Evolutionary conservation across 2,329 filamentous ascomycete genomes (phyloP).

Genomic region (Calonectria pseudoturangicola): DNA sequence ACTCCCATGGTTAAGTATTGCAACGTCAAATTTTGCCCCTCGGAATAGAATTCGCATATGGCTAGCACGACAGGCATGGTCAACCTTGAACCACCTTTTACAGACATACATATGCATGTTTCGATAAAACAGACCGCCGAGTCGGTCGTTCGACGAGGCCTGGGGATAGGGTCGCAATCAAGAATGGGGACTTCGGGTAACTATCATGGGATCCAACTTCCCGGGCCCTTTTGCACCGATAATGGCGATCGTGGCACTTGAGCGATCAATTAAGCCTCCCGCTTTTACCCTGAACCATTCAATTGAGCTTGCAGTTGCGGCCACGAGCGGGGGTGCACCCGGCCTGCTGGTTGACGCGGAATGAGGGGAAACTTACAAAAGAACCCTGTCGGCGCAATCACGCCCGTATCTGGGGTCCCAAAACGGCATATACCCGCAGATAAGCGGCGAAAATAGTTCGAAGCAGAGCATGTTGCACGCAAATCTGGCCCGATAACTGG

Average conservation of each 20-base stretch:
- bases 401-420: conserved; percentile 32
- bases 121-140: conserved; percentile 14
- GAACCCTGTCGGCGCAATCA: conserved; percentile 35
- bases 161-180: conserved; percentile 31
- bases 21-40: neutral
- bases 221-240: conserved; percentile 18
- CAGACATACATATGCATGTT: neutral
- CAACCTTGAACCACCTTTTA: neutral
- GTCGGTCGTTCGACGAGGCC: neutral
- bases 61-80: conserved; percentile 11
- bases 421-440: conserved; percentile 37
- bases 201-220: conserved; percentile 35
- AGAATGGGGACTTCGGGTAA: conserved; percentile 25
- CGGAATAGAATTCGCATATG: neutral
- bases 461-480: neutral
- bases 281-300: neutral
- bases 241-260: neutral
- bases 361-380: conserved; percentile 40
- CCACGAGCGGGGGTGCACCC: conserved; percentile 15
- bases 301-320: neutral
- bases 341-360: conserved; percentile 18
- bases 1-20: conserved; percentile 25
- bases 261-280: conserved; percentile 14
- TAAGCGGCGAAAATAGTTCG: conserved; percentile 18
- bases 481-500: conserved; percentile 6